Evolutionary conservation across 2,329 filamentous ascomycete genomes (phyloP).

Genomic region (Aspergillus fumigatus): DNA sequence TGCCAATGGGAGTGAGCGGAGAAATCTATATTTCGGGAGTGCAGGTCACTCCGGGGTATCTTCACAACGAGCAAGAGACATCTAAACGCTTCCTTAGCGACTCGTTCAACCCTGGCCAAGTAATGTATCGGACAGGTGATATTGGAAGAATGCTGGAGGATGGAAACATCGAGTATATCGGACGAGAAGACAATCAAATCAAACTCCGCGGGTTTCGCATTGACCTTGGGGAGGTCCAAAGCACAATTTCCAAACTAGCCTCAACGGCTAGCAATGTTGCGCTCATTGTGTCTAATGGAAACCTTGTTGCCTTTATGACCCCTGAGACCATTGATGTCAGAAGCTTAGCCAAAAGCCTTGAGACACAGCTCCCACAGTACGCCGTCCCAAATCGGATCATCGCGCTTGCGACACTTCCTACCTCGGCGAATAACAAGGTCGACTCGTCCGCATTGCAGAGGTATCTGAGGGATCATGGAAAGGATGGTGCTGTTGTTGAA

Average conservation of each 20-base stretch:
- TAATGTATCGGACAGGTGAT: background rate
- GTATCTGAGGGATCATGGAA: background rate
- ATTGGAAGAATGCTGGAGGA: background rate
- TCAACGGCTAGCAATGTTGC: background rate
- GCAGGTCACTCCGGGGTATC: background rate
- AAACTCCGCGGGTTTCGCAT: background rate
- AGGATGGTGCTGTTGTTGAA: background rate
- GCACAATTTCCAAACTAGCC: background rate
- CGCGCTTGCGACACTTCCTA: background rate
- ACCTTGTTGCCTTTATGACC: background rate
- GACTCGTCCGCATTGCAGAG: background rate
- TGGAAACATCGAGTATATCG: background rate
- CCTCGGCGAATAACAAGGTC: background rate
- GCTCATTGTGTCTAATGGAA: background rate
- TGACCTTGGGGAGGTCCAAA: background rate
- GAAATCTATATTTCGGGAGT: background rate
- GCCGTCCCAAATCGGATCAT: background rate
- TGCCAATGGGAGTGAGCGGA: background rate
- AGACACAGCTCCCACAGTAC: background rate
- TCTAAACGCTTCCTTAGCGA: background rate
- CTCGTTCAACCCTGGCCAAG: background rate
- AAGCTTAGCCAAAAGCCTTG: background rate
- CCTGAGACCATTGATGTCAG: background rate
- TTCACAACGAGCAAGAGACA: conserved; percentile 11
- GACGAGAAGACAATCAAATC: background rate